Evolutionary conservation across 2,329 filamentous ascomycete species (phyloP), one percentile per base, ranked within the genome.

Genomic region (Fusarium sp.): DNA sequence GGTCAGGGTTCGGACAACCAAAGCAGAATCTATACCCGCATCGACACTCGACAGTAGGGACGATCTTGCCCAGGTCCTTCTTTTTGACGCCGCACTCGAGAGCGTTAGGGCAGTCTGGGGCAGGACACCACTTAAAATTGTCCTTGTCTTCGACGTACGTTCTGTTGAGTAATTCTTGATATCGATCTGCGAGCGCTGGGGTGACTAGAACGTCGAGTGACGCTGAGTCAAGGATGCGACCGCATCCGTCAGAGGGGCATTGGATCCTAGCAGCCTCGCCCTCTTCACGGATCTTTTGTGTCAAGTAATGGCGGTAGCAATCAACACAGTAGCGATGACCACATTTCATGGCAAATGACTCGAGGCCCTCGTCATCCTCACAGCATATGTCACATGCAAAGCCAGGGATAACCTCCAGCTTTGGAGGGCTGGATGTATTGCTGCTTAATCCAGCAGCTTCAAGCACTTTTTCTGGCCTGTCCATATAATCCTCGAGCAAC

Each of bases 71-170:
- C 26, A 99, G 87, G 65, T 98, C 95, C 80, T 94, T 95, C 84
- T 93, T 92, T 85, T 97, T 98, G 67, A 98, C 89, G 2, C 86
- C 86, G 78, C 96, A 99, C 79, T 98, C 94, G 52, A 99, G 86
- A 18, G 96, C 96, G 79, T 96, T 98, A 78, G 93, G 90, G 83
- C 96, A 99, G 82, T 99, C 96, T n/a, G 96, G 96, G 3, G 96
- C 96, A 2, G 96, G 96, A 81, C 96, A 99, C 96, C 96, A 99
- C 82, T 97, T 98, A 69, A 98, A 90, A 63, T 92, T 93, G 65
- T 98, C 95, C 83, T 95, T 98, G 83, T 99, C 96, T 82, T 99
- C 96, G 69, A 99, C 96, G 79, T 98, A 99, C 12, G 95, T 98
- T 77, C 96, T 89, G 79, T 94, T 98, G 39, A 99, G 90, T 22